phyloP scores from a whole-genome alignment of 805 yeast species.

The Vanderwaltozyma yarrowii region DNA sequence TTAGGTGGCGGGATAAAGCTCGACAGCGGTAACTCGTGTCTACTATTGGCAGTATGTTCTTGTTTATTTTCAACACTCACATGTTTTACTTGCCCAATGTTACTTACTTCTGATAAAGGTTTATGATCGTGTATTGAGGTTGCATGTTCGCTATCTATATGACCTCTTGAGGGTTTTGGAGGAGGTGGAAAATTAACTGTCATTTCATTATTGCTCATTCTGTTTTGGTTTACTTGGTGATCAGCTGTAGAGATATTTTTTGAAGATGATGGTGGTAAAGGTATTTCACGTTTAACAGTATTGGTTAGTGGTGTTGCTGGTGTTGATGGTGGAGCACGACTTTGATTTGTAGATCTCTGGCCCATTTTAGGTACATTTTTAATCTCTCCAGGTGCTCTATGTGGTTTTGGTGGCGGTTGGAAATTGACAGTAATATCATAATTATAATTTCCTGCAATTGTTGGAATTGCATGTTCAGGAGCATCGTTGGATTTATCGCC shows the following conservation, averaged over 20 bases:
- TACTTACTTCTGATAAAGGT: too few species aligned
- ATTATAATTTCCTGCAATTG: conserved; percentile 27
- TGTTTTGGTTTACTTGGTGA: not conserved
- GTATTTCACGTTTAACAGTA: too few species aligned
- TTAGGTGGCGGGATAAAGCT: conserved; percentile 28
- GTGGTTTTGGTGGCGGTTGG: conserved; percentile 36
- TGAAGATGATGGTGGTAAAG: too few species aligned
- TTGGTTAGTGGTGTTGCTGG: not conserved
- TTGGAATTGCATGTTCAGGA: conserved; percentile 19
- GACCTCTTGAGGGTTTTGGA: conserved; percentile 16
- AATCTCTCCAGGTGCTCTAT: conserved; percentile 5
- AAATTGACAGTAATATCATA: conserved; percentile 28
- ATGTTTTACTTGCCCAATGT: too few species aligned
- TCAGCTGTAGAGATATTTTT: too few species aligned
- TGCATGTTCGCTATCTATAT: too few species aligned
- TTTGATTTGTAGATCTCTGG: too few species aligned
- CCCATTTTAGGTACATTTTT: not conserved
- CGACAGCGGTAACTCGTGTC: not conserved
- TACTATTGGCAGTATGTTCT: not conserved
- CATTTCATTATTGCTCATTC: not conserved
- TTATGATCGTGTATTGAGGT: too few species aligned
- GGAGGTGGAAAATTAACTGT: conserved; percentile 24
- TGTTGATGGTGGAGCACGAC: not conserved
- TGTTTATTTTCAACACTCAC: too few species aligned
- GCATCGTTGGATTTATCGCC: not conserved